Base-by-base conservation (phyloP, 805 yeast species). In the Phaffomyces antillensis region DNA sequence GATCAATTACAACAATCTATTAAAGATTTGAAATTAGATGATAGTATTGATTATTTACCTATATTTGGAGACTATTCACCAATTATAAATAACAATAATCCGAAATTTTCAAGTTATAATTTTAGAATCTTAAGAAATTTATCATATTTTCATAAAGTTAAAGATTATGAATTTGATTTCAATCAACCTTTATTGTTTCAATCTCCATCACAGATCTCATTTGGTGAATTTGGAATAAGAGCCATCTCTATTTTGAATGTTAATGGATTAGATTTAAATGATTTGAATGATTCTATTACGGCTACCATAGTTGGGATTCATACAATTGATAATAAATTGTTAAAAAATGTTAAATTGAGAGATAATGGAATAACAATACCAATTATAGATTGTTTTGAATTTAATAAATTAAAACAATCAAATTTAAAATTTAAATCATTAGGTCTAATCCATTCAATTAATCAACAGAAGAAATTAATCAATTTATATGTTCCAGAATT, bases 391-490 rank as follows among this genome's bases (percentile, higher is more conserved):
- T 24, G 49, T 9, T 16, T 16, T 5, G 37, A 50, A 13, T 43
- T 44, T 6, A 39, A 18, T 15, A 41, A 39, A 37, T 37, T 36
- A 16, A 41, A 12, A 30, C 39, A 46, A n/a, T 42, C 45, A 11
- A 44, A 46, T 2, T 26, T 60, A 13, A 45, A 53, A 3, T 79
- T 74, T 48, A 51, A 70, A 17, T 82, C 86, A 0, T 61, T 83
- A 31, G 79, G 76, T 1, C 65, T 86, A 40, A 68, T 87, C 0
- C 96, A 88, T 56, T 83, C 91, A 1, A 62, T 86, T 12, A 73
- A 81, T 51, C 46, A 49, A 0, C 45, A 48, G 0, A 55, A 62
- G 1, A 55, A 65, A 10, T 50, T 64, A 15, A 53, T 85, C 37
- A 79, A 83, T 46, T 41, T 87, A 1, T 80, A 84, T 52, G 64